Percentiles rank a stretch among this genome's conserved stretches.
These are phyloP conservation scores for Trichosporon faecale DNA, from an alignment of 1,284 basidiomycete species.

Conservation along the genomic window DNA sequence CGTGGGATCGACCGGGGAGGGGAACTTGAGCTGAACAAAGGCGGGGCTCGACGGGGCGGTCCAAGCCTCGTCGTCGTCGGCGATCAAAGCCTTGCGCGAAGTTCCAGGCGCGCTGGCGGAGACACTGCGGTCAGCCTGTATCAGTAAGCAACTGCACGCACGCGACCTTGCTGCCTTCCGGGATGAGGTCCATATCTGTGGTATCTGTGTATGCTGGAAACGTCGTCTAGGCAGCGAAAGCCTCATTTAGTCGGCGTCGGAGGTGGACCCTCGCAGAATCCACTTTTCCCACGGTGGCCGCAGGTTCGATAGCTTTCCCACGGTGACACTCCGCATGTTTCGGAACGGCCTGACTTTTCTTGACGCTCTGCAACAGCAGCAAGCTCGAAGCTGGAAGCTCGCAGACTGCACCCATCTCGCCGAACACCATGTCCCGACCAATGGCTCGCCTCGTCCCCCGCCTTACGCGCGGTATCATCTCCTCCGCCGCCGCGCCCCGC, in stretches of 20 bases:
- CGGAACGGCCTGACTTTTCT: slow-evolving; percentile 18
- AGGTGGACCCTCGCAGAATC: not conserved
- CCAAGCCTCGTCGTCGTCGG: slow-evolving; percentile 36
- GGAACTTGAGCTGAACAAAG: slow-evolving; percentile 40
- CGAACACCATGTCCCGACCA: slow-evolving; percentile 16
- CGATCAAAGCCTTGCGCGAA: slow-evolving; percentile 19
- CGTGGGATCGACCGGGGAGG: slow-evolving; percentile 34
- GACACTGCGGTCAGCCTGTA: slow-evolving; percentile 24
- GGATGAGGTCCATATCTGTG: slow-evolving; percentile 13
- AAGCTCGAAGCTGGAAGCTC: slow-evolving; percentile 6
- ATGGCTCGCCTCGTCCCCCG: slow-evolving; percentile 7
- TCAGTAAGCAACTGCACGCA: not conserved
- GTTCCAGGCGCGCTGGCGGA: slow-evolving; percentile 35
- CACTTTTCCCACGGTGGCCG: not conserved
- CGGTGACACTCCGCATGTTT: not conserved
- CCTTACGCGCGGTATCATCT: slow-evolving; percentile 9
- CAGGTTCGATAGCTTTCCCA: slow-evolving; percentile 10
- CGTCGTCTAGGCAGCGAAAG: not conserved
- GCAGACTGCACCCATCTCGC: slow-evolving; percentile 9
- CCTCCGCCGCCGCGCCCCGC: slow-evolving; percentile 1
- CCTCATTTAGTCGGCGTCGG: not conserved
- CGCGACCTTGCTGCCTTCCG: slow-evolving; percentile 16
- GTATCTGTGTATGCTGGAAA: not conserved
- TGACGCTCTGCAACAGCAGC: not conserved
- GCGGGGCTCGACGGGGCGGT: slow-evolving; percentile 41